These are phyloP conservation scores for Leccinum arenicola DNA, from an alignment of 768 basidiomycete species.

Conservation along the genomic window DNA sequence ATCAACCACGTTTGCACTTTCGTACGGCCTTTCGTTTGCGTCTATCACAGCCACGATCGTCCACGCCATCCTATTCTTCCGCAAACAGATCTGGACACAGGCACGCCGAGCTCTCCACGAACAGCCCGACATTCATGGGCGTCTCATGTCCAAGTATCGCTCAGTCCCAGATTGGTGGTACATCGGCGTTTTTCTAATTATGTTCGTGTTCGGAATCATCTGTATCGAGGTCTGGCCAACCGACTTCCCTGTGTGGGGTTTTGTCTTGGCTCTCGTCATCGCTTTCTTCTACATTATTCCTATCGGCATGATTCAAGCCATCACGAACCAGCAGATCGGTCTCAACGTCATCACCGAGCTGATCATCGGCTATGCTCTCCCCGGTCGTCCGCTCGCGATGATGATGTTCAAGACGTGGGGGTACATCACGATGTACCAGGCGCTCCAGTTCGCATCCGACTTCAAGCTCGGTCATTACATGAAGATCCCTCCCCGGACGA, in stretches of 20 bases:
- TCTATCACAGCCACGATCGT: slow-evolving; percentile 39
- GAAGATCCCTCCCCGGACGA: slow-evolving; percentile 63
- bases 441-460: slow-evolving; percentile 67
- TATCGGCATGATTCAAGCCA: slow-evolving; percentile 72
- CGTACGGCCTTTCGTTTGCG: slow-evolving; percentile 49
- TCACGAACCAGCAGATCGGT: slow-evolving; percentile 77
- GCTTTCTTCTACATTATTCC: slow-evolving; percentile 71
- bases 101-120: slow-evolving; percentile 50
- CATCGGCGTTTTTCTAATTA: slow-evolving; percentile 38
- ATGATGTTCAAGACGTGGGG: slow-evolving; percentile 78
- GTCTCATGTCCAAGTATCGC: slow-evolving; percentile 55
- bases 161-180: slow-evolving; percentile 68
- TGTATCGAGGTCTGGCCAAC: slow-evolving; percentile 66
- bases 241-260: slow-evolving; percentile 42
- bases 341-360: slow-evolving; percentile 71
- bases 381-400: slow-evolving; percentile 70
- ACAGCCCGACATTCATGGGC: slow-evolving; percentile 58
- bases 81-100: slow-evolving; percentile 53
- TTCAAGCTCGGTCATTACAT: slow-evolving; percentile 78
- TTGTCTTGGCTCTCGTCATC: slow-evolving; percentile 40
- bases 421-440: slow-evolving; percentile 63
- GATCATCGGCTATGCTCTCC: slow-evolving; percentile 55
- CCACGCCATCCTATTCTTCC: slow-evolving; percentile 51
- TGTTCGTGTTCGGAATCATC: slow-evolving; percentile 60
- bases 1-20: slow-evolving; percentile 50